Conservation (phyloP, 2,329 filamentous ascomycete species). For the Beauveria pseudobassiana region DNA sequence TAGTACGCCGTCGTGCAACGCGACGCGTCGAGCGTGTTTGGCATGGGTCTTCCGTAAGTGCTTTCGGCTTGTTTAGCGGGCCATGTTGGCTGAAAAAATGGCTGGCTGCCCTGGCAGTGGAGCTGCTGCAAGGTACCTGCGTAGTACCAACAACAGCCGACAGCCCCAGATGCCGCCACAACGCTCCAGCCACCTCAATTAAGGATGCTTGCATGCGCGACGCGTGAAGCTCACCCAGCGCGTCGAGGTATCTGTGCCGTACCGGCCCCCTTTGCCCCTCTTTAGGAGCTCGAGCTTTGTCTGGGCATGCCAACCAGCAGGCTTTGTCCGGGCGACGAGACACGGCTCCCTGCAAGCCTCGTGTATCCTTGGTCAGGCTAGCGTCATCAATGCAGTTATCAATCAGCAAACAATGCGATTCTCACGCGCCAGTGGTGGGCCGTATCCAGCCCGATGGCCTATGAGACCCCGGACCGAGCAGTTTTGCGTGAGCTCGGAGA, state of each 20-base stretch:
- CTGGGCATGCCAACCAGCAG: not conserved
- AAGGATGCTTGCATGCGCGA: slow-evolving; percentile 8
- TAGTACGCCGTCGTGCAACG: slow-evolving; percentile 28
- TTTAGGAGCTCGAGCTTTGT: not conserved
- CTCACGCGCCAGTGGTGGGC: slow-evolving; percentile 17
- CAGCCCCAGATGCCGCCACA: not conserved
- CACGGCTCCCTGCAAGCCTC: not conserved
- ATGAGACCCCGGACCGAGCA: slow-evolving; percentile 7
- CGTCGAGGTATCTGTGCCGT: slow-evolving; percentile 15
- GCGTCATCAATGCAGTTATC: slow-evolving; percentile 19
- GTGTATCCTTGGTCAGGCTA: slow-evolving; percentile 18
- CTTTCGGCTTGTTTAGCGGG: slow-evolving; percentile 10
- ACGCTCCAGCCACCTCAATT: slow-evolving; percentile 15
- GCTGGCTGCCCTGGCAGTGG: slow-evolving; percentile 9
- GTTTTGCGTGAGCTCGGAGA: slow-evolving; percentile 18
- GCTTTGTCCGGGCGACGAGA: no score
- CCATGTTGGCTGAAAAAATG: slow-evolving; percentile 18
- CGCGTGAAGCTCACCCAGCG: slow-evolving; percentile 17
- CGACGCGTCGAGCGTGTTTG: slow-evolving; percentile 28
- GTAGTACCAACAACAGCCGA: slow-evolving; percentile 13
- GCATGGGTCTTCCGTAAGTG: slow-evolving; percentile 10
- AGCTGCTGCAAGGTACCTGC: slow-evolving; percentile 10
- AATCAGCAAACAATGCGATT: slow-evolving; percentile 24
- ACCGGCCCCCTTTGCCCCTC: not conserved
- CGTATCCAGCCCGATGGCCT: slow-evolving; percentile 14